phyloP scores from a whole-genome alignment of 2,329 filamentous ascomycete genomes.

The Beauveria australis region DNA sequence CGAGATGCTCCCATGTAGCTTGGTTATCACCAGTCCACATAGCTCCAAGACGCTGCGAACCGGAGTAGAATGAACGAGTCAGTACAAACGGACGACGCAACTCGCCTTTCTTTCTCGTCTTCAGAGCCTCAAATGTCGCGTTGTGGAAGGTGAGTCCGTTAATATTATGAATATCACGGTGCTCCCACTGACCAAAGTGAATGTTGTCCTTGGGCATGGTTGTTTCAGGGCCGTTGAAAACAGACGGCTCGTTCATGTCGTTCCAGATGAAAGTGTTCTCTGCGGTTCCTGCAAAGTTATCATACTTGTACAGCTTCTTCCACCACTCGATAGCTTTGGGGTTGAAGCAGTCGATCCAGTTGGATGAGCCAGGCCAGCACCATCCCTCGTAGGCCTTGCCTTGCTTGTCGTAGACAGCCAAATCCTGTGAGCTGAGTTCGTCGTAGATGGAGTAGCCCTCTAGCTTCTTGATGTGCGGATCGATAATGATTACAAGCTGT shows the following conservation, averaged over 20 bases:
- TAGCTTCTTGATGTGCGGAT: conserved; percentile 94
- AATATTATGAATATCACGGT: conserved; percentile 91
- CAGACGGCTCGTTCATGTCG: conserved; percentile 98
- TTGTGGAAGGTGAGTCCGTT: conserved; percentile 95
- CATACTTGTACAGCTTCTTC: conserved; percentile 79
- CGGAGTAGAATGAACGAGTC: conserved; percentile 86
- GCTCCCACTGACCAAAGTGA: conserved; percentile 87
- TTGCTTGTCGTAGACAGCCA: conserved; percentile 86
- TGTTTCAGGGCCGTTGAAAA: conserved; percentile 96
- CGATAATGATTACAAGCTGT: conserved; percentile 90
- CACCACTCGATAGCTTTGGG: conserved; percentile 90
- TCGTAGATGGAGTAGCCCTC: conserved; percentile 68
- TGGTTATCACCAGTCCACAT: conserved; percentile 99
- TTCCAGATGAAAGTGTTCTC: conserved; percentile 96
- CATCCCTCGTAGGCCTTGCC: conserved; percentile 85
- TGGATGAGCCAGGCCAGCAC: conserved; percentile 96
- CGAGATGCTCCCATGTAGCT: conserved; percentile 84
- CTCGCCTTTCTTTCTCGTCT: conserved; percentile 80
- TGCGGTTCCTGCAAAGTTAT: conserved; percentile 76
- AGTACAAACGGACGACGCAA: conserved; percentile 81
- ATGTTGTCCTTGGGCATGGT: conserved; percentile 99
- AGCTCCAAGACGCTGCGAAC: conserved; percentile 79
- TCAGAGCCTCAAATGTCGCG: conserved; percentile 77
- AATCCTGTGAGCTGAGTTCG: conserved; percentile 73
- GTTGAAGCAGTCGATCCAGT: conserved; percentile 96